Base-by-base conservation (phyloP, 768 basidiomycete species). In the Harrya chromipes region DNA sequence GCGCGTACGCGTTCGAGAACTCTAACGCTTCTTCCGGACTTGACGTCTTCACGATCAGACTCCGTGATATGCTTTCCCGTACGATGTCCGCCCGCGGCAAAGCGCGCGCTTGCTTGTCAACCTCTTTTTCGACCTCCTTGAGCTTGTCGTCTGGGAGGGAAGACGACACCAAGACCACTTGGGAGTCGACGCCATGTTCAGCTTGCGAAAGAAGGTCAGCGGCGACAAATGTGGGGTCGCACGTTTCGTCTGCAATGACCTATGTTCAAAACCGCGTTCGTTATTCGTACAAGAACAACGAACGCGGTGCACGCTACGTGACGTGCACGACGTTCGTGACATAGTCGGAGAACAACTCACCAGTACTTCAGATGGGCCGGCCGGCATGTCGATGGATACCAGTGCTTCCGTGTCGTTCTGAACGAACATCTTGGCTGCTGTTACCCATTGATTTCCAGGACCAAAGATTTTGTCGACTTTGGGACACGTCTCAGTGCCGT, bases 401-500 rank as follows among this genome's bases (percentile, higher is more conserved):
- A 94, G 70, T 9, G 97, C 95, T 60, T 94, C 90, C 12, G 94
- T 94, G 64, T 99, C 97, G 69, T 98, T 99, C 66, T 97, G 94
- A 21, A 99, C 95, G 46, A 95, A 71, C 97, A 99, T 97, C 74
- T 99, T 99, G 44, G 95, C 97, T 2, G 97, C 97, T 2, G 95
- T 99, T 20, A 99, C 97, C 93, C 94, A 99, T 68, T 98, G 97
- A 66, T 99, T 99, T 21, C 97, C 97, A 6, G 97, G 97, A 9
- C 97, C 97, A 63, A 98, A 95, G 59, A 99, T 94, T 74, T 99
- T 99, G 77, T 99, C 97, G 21, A 97, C 95, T 71, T 99, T 98
- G 14, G 94, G 92, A 6, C 94, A 92, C 4, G 87, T 87, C 66
- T 90, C 77, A 6, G 97, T 99, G 17, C 97, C 97, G 66, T 97